Evolutionary conservation across 2,329 filamentous ascomycete species (phyloP), one percentile per base, ranked within the genome.

Genomic region (Pseudocercospora ulei): DNA sequence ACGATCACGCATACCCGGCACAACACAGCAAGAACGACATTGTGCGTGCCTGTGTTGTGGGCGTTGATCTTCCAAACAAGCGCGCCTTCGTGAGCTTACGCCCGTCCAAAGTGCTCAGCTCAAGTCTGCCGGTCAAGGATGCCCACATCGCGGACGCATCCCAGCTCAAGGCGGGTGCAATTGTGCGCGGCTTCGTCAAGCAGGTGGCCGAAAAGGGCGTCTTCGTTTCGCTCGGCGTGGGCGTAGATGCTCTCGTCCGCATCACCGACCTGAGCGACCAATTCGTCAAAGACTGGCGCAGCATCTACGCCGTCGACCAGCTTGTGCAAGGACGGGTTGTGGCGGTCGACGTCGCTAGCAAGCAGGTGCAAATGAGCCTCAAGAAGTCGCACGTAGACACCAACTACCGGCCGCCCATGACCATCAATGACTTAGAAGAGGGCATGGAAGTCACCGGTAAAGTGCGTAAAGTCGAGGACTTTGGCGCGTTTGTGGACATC

Each of bases 271-370:
- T 98, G 8, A 94, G 87, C 0, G 90, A 98, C 59, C 73, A 76
- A 5, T 98, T 79, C 60, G 66, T 98, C 54, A 96, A 96, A 62
- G 84, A 96, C 45, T 98, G 90, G 90, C 92, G 94, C 65, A 76
- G 82, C 22, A 70, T 79, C 28, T 95, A 88, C 64, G 78, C 90
- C 54, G 67, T 88, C 31, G 85, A 93, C 54, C 86, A 96, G 62
- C 71, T 98, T 4, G 85, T 98, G 38, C 85, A 81, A 62, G 90
- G 86, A 35, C 84, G 88, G 48, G 71, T 98, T 43, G 75, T 82
- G 30, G 68, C 76, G 2, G 73, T 87, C 16, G 82, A 95, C 52
- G 55, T 69, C 4, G 69, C 71, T 23, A 68, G 76, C 16, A 76
- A 78, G 41, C 83, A 86, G 52, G 65, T 93, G 17, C 84, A 92